Evolutionary conservation across 2,329 filamentous ascomycete species (phyloP), one percentile per base, ranked within the genome.

Genomic region (Dothiorella sarmentorum): DNA sequence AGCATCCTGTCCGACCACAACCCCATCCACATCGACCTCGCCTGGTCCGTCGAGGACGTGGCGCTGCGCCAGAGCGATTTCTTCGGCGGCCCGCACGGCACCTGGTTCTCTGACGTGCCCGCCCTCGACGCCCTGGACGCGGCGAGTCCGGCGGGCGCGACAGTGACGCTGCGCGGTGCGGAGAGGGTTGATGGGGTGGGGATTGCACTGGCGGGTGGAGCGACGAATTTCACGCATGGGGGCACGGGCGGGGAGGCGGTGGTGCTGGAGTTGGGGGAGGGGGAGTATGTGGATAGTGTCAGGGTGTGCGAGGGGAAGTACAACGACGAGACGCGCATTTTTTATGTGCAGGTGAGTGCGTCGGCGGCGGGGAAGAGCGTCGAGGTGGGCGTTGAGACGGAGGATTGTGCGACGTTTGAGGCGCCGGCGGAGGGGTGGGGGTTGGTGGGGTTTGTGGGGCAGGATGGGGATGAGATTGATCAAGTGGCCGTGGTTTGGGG

Each of bases 1-100:
- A 78, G 68, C 61, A 75, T 86, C 17, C 74, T 88, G 24, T 82
- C 81, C 1, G 85, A 88, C 67, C 85, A 88, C 67, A 86, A 88
- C 69, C 84, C 85, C 1, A 74, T 88, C 58, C 72, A 76, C n/a
- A 79, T 82, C n/a, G 74, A 80, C 65, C 79, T 85, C 66, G 72
- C 60, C 2, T 71, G 68, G 68, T 60, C 52, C 2, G 24, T 29
- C 13, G 45, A 62, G 15, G 75, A 63, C 79, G 62, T 65, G 10
- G 63, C 65, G 0, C 71, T 80, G 38, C 74, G 74, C 44, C 75
- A 80, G 68, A 80, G 77, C 7, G 69, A 68, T 59, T 76, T 75
- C 65, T 77, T 70, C 63, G 81, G 82, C 37, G 80, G 80, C 1
- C 73, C 77, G 4, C 72, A 77, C 63, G 81, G 81, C 31, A 68